Base-by-base conservation (phyloP, 345 rosid species). In the Citrus mangshanensis region DNA sequence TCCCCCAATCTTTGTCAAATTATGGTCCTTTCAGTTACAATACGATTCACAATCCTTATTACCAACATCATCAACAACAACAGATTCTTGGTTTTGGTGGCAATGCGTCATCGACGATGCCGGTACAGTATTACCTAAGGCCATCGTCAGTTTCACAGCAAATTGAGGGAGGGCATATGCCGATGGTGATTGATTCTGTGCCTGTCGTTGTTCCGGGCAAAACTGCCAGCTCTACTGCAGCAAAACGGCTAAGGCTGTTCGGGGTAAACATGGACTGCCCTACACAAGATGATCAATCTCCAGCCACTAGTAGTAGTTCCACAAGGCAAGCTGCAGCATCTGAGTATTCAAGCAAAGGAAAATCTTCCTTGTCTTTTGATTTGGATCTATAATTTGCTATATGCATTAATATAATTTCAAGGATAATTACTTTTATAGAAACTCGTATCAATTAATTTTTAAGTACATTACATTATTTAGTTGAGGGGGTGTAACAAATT, bases 201-300 rank as follows among this genome's bases (percentile, higher is more conserved):
- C 97, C 97, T 4, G 86, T 87, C 59, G 86, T 82, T 67, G 51
- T 46, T 46, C 51, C 51, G 18, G 18, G 51, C 16, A 46, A 46
- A 46, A 87, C 82, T 0, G 81, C 81, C 1, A 72, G 24, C 7
- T 9, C 69, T 27, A 77, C 83, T 5, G 84, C 85, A 42, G 82
- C 70, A 40, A 92, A 87, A 81, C 75, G 86, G 74, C 82, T 92
- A 18, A 88, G 97, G 86, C 80, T 93, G 77, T 90, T 90, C 62
- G 93, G 93, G 16, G 91, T 88, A 14, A 91, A 90, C 82, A 74
- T 92, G 89, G 94, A 89, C 72, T 91, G 94, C 68, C 78, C 85
- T 40, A 40, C 75, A 37, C 81, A 81, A 77, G 80, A 80, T 7
- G 85, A 79, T n/a, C 62, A 59, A 70, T 88, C 91, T 60, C 79